Conservation (phyloP, 352 stramenopile species). For the Phytopythium aichiense region DNA sequence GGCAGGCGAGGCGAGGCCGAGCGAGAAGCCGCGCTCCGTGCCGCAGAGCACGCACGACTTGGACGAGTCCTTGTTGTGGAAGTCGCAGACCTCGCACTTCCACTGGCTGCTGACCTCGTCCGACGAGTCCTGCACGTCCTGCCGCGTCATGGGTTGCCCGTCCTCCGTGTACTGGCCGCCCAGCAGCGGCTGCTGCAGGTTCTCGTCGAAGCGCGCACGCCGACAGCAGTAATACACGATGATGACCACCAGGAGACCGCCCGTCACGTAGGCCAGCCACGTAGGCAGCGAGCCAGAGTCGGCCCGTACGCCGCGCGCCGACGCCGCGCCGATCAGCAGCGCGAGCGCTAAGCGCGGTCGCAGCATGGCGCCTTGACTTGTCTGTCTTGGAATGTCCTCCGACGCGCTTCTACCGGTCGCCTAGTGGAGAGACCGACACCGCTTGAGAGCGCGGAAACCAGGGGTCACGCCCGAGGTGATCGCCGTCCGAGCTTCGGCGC, state of each 20-base stretch:
- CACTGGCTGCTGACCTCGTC: slow-evolving; percentile 81
- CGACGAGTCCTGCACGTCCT: slow-evolving; percentile 78
- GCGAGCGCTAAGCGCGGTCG: slow-evolving; percentile 25
- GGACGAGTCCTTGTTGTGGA: slow-evolving; percentile 81
- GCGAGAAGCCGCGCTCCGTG: slow-evolving; percentile 76
- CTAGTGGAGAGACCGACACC: no score
- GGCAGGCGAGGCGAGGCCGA: slow-evolving; percentile 52
- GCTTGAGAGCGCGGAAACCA: no score
- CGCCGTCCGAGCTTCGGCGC: background rate
- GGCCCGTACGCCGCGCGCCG: slow-evolving; percentile 16
- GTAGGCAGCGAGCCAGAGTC: slow-evolving; percentile 55
- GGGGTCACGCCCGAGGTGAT: background rate
- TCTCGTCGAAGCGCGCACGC: slow-evolving; percentile 82
- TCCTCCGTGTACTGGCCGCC: slow-evolving; percentile 86
- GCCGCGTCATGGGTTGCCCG: slow-evolving; percentile 79
- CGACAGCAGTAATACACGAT: slow-evolving; percentile 89
- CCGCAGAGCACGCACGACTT: slow-evolving; percentile 78
- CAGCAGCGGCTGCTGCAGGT: slow-evolving; percentile 78
- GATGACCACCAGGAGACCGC: slow-evolving; percentile 78
- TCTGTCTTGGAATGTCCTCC: no score
- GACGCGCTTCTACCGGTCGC: no score
- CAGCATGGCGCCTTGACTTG: slow-evolving; percentile 9
- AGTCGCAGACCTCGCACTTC: slow-evolving; percentile 88
- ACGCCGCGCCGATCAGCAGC: slow-evolving; percentile 27
- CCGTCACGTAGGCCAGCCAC: slow-evolving; percentile 84